A percentile compares a stretch with the other conserved stretches of the same genome.
phyloP scores from a whole-genome alignment of 108 stramenopile species.

The Nitzschia palea region DNA sequence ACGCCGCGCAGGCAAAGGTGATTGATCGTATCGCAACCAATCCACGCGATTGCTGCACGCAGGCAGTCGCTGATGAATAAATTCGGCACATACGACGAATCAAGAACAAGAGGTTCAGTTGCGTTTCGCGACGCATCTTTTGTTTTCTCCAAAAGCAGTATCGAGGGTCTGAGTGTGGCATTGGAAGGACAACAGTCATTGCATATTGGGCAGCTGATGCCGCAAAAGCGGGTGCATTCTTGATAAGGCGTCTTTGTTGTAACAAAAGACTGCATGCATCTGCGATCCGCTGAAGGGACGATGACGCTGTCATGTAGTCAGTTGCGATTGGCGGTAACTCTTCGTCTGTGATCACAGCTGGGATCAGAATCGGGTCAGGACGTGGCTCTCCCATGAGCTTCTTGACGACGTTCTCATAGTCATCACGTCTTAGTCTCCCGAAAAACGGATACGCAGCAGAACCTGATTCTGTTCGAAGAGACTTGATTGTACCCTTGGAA shows the following conservation, averaged over 20 bases:
- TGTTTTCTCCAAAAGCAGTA: constrained; percentile 94
- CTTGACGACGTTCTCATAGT: constrained; percentile 89
- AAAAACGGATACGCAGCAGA: constrained; percentile 88
- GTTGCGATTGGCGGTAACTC: constrained; percentile 86
- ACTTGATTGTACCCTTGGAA: constrained; percentile 68
- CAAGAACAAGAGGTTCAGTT: constrained; percentile 84
- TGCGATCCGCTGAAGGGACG: constrained; percentile 84
- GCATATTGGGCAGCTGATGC: constrained; percentile 95
- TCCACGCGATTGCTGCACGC: constrained; percentile 93
- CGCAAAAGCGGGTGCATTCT: constrained; percentile 95
- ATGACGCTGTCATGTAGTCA: constrained; percentile 83
- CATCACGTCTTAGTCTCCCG: constrained; percentile 90
- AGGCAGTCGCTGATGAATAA: constrained; percentile 88
- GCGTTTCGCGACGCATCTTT: constrained; percentile 91
- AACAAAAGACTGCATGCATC: constrained; percentile 95
- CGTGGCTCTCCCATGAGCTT: constrained; percentile 85
- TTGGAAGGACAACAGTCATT: constrained; percentile 90
- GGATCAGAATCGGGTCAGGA: constrained; percentile 93
- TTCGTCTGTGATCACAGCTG: constrained; percentile 93
- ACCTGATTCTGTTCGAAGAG: constrained; percentile 69
- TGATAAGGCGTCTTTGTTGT: constrained; percentile 92
- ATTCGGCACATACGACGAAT: constrained; percentile 88
- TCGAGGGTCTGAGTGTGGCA: constrained; percentile 84
- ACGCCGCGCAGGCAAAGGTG: constrained; percentile 93
- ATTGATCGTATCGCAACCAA: constrained; percentile 96